Percentiles rank a stretch among this genome's conserved stretches.
These are phyloP conservation scores for Vanrija humicola DNA, from an alignment of 1,284 basidiomycete species.

Conservation along the genomic window DNA sequence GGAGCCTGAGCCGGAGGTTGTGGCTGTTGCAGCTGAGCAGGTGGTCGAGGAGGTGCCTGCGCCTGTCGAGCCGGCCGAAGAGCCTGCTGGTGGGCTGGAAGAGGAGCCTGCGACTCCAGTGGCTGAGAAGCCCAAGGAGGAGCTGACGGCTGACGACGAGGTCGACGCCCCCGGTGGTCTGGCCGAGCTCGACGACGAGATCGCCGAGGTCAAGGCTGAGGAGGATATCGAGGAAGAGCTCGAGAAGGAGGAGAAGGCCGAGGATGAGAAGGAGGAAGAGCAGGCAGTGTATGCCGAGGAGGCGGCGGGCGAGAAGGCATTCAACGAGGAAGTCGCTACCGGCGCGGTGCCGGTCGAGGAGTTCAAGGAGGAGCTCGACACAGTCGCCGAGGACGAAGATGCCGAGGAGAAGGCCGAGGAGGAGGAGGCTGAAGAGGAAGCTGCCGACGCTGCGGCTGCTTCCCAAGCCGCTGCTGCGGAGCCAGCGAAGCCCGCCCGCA, in stretches of 20 bases:
- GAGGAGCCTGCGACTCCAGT: neutral
- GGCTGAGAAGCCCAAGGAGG: neutral
- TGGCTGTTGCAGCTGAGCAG: constrained; percentile 3
- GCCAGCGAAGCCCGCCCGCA: constrained; percentile 4
- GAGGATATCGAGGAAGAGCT: constrained; percentile 3
- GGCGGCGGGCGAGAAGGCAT: neutral
- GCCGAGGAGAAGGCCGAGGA: constrained; percentile 3
- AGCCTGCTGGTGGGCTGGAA: neutral
- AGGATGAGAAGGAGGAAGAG: neutral
- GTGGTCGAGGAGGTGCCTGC: constrained; percentile 2
- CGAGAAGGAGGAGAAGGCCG: neutral
- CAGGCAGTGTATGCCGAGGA: neutral
- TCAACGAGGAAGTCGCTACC: too few species aligned
- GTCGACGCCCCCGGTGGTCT: constrained; percentile 30
- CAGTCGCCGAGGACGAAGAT: constrained; percentile 1
- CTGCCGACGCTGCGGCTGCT: constrained; percentile 5
- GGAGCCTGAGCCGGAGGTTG: constrained; percentile 1
- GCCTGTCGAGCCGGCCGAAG: neutral
- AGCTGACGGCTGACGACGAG: constrained; percentile 18
- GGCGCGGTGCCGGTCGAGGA: too few species aligned
- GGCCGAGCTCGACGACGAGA: constrained; percentile 29
- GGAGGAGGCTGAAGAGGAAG: constrained; percentile 9
- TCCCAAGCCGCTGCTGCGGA: constrained; percentile 2
- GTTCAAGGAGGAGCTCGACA: neutral
- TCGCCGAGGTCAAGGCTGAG: constrained; percentile 19